These are phyloP conservation scores for Penicillium fimorum DNA, from an alignment of 495 filamentous ascomycete species.

Conservation along the genomic window DNA sequence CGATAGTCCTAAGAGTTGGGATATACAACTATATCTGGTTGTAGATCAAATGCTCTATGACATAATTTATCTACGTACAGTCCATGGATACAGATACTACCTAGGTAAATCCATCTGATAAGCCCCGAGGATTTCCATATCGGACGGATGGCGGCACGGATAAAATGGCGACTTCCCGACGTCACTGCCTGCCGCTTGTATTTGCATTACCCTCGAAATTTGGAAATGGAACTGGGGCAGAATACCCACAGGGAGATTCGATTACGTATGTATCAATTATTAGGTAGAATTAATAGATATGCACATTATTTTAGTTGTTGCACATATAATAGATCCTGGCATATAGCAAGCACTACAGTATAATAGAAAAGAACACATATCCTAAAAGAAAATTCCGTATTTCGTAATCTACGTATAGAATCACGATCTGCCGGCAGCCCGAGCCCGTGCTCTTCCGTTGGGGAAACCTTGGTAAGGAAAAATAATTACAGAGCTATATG, in stretches of 20 bases:
- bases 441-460: conserved; percentile 20
- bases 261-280: not conserved
- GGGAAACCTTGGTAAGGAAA: not conserved
- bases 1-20: not conserved
- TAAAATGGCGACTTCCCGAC: conserved; percentile 37
- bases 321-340: not conserved
- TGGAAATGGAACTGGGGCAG: conserved; percentile 1
- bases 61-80: not conserved
- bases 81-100: not conserved
- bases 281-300: too few species aligned
- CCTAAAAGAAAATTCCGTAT: not conserved
- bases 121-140: conserved; percentile 5
- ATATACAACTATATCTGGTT: not conserved
- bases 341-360: not conserved
- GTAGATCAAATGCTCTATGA: conserved; percentile 3
- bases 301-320: too few species aligned
- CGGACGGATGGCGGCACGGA: conserved; percentile 21
- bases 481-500: conserved; percentile 14
- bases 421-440: conserved; percentile 27
- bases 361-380: not conserved
- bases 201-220: conserved; percentile 7
- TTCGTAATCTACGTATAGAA: conserved; percentile 5
- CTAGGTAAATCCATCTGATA: conserved; percentile 6
- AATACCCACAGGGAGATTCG: not conserved
- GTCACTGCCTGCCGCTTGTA: conserved; percentile 29